Evolutionary conservation across 805 yeast species (phyloP), one percentile per base, ranked within the genome.

Genomic region (Candida sphagnicola): DNA sequence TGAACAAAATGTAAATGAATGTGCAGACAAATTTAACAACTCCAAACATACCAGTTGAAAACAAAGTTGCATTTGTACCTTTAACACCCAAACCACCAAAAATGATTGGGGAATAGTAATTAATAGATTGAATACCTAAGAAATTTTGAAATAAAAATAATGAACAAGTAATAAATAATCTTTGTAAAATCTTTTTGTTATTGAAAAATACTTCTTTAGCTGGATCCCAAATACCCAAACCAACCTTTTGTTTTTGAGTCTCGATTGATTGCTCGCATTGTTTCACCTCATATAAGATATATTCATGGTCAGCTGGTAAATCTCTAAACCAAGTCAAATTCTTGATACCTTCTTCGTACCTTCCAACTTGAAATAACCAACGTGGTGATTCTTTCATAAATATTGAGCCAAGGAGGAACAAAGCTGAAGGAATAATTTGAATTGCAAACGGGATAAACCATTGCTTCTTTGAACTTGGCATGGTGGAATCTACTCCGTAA

Each of bases 371-470:
- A 39, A 62, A 51, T 28, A 62, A 43, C 70, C 70, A 64, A 37
- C 70, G 37, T 8, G 67, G 68, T 10, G 62, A 54, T 41, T 64
- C 70, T 35, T 48, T 53, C 64, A 62, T 61, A 37, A 59, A 37
- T 5, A 61, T 19, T 18, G 59, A 49, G 4, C 69, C 68, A 11
- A 54, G 35, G 33, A 64, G 48, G 37, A 62, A 64, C 47, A 64
- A 38, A 2, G 60, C 68, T 37, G 62, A 52, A 13, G 69, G 69
- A 33, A 64, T 61, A 16, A 64, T 46, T 47, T 64, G 70, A 16
- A 64, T 46, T 3, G 68, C 70, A 49, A 64, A 64, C 3, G 70
- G 70, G 38, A 64, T 61, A 26, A 60, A 48, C 69, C 69, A 64
- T 46, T 64, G 70, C 35, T 51, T 53, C 33, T 50, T 57, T 1